phyloP scores from a whole-genome alignment of 2,329 filamentous ascomycete genomes.

The Ilyonectria sp. region DNA sequence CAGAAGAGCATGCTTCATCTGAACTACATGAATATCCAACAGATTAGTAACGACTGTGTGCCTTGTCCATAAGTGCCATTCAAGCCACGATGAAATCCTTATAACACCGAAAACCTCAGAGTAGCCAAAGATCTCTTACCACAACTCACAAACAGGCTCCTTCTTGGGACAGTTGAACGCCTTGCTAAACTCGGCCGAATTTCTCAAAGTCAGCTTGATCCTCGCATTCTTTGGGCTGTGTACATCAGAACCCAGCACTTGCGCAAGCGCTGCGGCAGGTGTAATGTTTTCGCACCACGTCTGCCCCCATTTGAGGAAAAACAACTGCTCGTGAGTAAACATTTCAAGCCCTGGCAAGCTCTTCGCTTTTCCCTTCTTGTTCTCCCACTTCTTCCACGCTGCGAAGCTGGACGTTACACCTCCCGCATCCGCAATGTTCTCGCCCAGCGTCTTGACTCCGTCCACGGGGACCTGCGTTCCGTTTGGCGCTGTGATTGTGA shows the following conservation, averaged over 20 bases:
- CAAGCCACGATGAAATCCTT: not conserved
- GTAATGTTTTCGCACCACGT: constrained; percentile 78
- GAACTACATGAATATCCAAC: no score
- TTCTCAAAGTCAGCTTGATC: constrained; percentile 75
- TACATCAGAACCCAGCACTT: constrained; percentile 71
- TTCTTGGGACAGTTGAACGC: constrained; percentile 76
- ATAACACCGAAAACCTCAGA: not conserved
- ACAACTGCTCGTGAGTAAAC: constrained; percentile 78
- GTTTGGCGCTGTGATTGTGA: constrained; percentile 70
- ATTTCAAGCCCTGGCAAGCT: constrained; percentile 72
- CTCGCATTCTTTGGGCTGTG: constrained; percentile 77
- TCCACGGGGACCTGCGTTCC: constrained; percentile 73
- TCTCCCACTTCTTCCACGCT: constrained; percentile 75
- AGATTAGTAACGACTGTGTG: no score
- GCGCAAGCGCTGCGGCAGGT: constrained; percentile 69
- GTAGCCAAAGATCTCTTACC: constrained; percentile 59
- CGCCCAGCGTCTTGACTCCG: constrained; percentile 74
- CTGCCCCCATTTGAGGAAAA: constrained; percentile 76
- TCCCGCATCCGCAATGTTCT: constrained; percentile 81
- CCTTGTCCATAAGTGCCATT: no score
- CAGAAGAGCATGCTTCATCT: no score
- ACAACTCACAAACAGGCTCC: constrained; percentile 79
- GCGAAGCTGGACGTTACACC: constrained; percentile 74
- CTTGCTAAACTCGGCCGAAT: constrained; percentile 77
- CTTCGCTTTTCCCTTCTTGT: constrained; percentile 62